These are phyloP conservation scores for Anacardium occidentale DNA, from an alignment of 345 rosid species.

Conservation along the genomic window DNA sequence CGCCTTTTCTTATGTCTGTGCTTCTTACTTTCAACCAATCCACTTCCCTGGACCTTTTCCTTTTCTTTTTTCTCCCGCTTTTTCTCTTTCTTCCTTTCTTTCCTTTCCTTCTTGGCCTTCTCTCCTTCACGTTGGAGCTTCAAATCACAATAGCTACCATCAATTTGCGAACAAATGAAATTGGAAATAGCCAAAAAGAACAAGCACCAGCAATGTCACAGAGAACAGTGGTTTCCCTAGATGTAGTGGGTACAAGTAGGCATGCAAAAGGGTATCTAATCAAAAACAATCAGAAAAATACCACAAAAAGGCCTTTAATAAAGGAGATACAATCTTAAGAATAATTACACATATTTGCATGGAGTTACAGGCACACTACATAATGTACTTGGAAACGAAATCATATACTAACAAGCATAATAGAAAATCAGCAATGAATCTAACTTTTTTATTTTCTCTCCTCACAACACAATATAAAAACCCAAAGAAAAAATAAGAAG, in stretches of 20 bases:
- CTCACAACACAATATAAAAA: no score
- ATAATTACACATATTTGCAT: no score
- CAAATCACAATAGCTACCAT: conserved; percentile 28
- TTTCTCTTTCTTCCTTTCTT: conserved; percentile 28
- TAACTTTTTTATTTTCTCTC: no score
- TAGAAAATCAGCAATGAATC: no score
- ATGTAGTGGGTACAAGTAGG: background rate
- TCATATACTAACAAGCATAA: no score
- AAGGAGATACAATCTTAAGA: no score
- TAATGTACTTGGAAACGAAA: no score
- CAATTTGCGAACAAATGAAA: conserved; percentile 17
- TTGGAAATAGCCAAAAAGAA: background rate
- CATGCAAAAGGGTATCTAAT: background rate
- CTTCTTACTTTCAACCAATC: conserved; percentile 33
- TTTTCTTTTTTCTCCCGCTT: conserved; percentile 33
- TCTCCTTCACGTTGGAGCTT: conserved; percentile 39
- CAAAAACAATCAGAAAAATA: no score
- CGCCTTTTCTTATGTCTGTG: conserved; percentile 32
- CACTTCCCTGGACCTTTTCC: conserved; percentile 30
- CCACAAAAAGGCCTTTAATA: no score
- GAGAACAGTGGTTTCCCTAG: background rate
- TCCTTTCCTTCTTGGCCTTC: conserved; percentile 31
- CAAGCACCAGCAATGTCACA: background rate
- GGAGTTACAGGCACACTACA: no score
- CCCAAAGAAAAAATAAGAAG: no score